Evolutionary conservation across 176 grass and related monocot genomes (phyloP), one percentile per base, ranked within the genome.

Genomic region (Aegilops umbellulata): DNA sequence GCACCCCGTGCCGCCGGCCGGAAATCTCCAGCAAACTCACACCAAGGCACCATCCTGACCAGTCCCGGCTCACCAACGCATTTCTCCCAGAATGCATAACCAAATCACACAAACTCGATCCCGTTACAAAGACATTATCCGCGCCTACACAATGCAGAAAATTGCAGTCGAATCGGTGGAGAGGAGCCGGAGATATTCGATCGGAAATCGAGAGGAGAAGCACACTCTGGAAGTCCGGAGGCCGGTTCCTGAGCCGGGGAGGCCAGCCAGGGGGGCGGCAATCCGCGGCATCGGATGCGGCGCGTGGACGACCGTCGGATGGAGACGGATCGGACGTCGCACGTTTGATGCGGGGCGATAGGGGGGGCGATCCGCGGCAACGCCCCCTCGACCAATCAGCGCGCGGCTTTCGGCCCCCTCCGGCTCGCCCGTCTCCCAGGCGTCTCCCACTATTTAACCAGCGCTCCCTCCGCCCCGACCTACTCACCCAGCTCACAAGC

Each of bases 21-120:
- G 86, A 90, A 92, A 90, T 93, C 79, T 80, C 82, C 66, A 4
- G 22, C 83, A 85, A 88, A 92, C 95, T 93, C 91, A 89, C 91
- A 95, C 87, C 80, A 62, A 74, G 10, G 39, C 65, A 30, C 47
- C 79, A 31, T 23, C 84, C 69, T 23, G 95, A 97, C 91, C 93
- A 88, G 72, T 79, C 23, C 77, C 68, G 41, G 29, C 70, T 89
- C 16, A 19, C 60, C n/a, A 51, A 8, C 19, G 12, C 35, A 88
- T 93, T 85, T 92, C 76, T 97, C 83, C 4, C 30, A 1, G 9
- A 0, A 76, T 11, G 24, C 20, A 3, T 0, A 14, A 92, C 82
- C 23, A 71, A 88, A 90, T 73, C 0, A 6, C 0, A 14, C 16
- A 38, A 74, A 3, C 0, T 13, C 7, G 22, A 2, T 16, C 58